Conservation (phyloP, 176 grass and related monocot genomes). For the Triticum monococcum region DNA sequence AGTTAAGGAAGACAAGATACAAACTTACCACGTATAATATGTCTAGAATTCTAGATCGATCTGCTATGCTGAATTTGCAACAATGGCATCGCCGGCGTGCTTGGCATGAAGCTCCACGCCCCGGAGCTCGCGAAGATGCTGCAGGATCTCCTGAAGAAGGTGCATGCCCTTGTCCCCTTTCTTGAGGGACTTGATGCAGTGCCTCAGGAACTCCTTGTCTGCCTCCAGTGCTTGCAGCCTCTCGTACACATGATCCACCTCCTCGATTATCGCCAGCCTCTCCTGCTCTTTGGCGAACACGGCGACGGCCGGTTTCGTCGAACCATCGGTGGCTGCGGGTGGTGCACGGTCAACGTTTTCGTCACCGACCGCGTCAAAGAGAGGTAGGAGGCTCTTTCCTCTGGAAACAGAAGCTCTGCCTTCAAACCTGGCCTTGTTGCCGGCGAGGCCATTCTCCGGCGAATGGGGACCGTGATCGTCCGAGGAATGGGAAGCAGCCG, state of each 20-base stretch:
- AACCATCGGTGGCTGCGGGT: constrained; percentile 15
- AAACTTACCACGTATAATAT: constrained; percentile 23
- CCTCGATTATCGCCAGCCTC: constrained; percentile 68
- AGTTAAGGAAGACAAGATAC: background rate
- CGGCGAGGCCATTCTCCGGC: background rate
- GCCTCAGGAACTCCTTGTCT: constrained; percentile 93
- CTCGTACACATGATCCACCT: constrained; percentile 79
- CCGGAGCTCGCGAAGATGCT: constrained; percentile 87
- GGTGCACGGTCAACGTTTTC: constrained; percentile 40
- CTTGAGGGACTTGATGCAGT: constrained; percentile 89
- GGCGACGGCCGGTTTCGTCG: background rate
- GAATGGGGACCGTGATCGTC: constrained; percentile 26
- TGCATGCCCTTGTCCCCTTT: constrained; percentile 83
- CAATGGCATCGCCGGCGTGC: constrained; percentile 47
- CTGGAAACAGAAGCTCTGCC: constrained; percentile 38
- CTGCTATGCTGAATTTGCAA: constrained; percentile 37
- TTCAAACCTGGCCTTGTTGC: constrained; percentile 30
- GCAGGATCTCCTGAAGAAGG: constrained; percentile 91
- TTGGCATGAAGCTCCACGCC: constrained; percentile 69
- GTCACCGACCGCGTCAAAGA: constrained; percentile 63
- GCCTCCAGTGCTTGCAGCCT: constrained; percentile 86
- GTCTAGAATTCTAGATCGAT: background rate
- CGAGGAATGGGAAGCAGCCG: constrained; percentile 28
- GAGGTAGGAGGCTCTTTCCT: constrained; percentile 79
- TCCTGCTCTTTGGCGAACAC: constrained; percentile 46